Conservation (phyloP, 176 grass and related monocot species). For the Cenchrus americanus region DNA sequence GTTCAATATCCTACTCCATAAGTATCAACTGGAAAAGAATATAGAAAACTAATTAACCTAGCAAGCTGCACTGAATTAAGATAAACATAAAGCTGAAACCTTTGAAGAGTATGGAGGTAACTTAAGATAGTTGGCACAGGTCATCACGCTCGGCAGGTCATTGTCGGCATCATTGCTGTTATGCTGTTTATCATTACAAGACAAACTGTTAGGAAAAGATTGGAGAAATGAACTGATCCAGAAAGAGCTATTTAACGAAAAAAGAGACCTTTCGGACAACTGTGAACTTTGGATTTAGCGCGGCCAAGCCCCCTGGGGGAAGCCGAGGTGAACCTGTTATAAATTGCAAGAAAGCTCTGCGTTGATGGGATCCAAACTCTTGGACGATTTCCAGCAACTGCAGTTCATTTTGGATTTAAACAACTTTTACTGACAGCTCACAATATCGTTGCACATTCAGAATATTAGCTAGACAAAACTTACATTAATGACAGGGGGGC, state of each 20-base stretch:
- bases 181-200: slow-evolving; percentile 62
- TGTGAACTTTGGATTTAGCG: slow-evolving; percentile 86
- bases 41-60: not conserved
- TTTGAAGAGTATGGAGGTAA: slow-evolving; percentile 93
- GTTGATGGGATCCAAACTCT: slow-evolving; percentile 67
- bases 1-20: not conserved
- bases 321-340: slow-evolving; percentile 93
- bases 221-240: not conserved
- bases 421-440: slow-evolving; percentile 17
- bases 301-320: slow-evolving; percentile 84
- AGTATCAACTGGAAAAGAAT: not conserved
- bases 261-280: slow-evolving; percentile 93
- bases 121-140: slow-evolving; percentile 97
- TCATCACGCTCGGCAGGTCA: slow-evolving; percentile 98
- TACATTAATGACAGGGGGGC: slow-evolving; percentile 81
- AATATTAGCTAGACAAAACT: slow-evolving; percentile 37
- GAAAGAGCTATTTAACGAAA: slow-evolving; percentile 24
- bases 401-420: slow-evolving; percentile 41
- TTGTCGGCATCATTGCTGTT: slow-evolving; percentile 64
- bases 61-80: not conserved
- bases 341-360: slow-evolving; percentile 97
- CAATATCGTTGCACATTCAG: slow-evolving; percentile 36
- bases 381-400: slow-evolving; percentile 95
- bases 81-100: slow-evolving; percentile 45
- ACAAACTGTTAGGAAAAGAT: slow-evolving; percentile 34